Evolutionary conservation across 2,329 filamentous ascomycete genomes (phyloP).

Genomic region (Fusarium sp.): DNA sequence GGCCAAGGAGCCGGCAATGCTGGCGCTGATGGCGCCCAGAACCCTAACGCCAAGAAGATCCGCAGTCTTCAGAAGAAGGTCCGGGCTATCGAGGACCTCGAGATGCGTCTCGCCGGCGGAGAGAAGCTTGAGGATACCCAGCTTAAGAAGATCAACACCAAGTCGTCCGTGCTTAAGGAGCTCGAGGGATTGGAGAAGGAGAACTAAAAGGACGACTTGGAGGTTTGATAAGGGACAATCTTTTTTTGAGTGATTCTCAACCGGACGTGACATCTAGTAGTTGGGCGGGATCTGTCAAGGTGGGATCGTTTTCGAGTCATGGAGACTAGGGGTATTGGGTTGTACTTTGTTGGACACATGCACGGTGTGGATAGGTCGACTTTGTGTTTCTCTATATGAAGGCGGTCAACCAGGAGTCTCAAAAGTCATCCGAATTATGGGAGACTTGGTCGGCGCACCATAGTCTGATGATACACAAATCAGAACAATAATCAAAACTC

Average conservation of each 20-base stretch:
- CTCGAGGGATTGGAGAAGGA: conserved; percentile 67
- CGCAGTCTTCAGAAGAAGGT: conserved; percentile 96
- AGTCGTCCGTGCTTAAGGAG: conserved; percentile 85
- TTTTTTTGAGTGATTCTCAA: conserved; percentile 4
- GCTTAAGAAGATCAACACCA: conserved; percentile 96
- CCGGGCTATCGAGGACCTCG: conserved; percentile 95
- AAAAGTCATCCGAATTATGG: conserved; percentile 32
- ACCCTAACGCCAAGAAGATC: conserved; percentile 92
- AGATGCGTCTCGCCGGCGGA: conserved; percentile 93
- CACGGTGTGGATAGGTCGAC: conserved; percentile 25
- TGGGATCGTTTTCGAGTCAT: conserved; percentile 21
- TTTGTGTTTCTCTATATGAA: conserved; percentile 19
- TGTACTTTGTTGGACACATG: conserved; percentile 37
- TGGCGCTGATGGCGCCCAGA: conserved; percentile 62
- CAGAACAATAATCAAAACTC: conserved; percentile 18
- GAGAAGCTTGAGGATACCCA: conserved; percentile 99
- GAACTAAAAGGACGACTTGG: conserved; percentile 22
- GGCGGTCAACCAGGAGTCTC: conserved; percentile 13
- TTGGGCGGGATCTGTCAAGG: conserved; percentile 7
- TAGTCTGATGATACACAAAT: conserved; percentile 23
- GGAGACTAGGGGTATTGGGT: conserved; percentile 18
- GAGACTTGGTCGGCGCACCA: conserved; percentile 27
- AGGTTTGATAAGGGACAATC: conserved; percentile 2
- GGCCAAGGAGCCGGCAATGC: conserved; percentile 58
- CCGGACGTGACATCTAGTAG: conserved; percentile 13